phyloP scores from a whole-genome alignment of 2,329 filamentous ascomycete species.

The Microdochium bolleyi region DNA sequence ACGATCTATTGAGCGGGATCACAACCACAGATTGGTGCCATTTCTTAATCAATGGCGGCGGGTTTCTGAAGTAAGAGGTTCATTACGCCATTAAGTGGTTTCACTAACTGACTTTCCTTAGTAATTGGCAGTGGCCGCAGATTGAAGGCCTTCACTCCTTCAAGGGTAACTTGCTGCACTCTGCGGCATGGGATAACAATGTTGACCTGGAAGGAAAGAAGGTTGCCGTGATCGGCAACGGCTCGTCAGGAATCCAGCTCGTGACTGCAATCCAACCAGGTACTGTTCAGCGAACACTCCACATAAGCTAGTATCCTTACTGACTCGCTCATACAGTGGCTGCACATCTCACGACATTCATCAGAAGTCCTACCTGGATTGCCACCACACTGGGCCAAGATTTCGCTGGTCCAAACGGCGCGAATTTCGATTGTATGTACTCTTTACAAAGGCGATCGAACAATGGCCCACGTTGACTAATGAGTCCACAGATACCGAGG shows the following conservation, averaged over 20 bases:
- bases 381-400: neutral
- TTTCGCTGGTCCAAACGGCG: neutral
- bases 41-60: slow-evolving; percentile 4
- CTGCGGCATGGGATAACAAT: slow-evolving; percentile 12
- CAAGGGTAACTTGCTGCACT: slow-evolving; percentile 14
- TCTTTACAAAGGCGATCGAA: neutral
- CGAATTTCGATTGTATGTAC: neutral
- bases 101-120: neutral
- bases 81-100: neutral
- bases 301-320: neutral
- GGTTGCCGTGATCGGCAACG: slow-evolving; percentile 15
- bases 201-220: slow-evolving; percentile 11
- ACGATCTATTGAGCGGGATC: neutral
- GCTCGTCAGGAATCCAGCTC: slow-evolving; percentile 17
- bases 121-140: slow-evolving; percentile 10
- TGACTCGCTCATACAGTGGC: neutral
- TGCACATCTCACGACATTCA: neutral
- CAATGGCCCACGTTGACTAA: neutral
- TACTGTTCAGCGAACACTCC: neutral
- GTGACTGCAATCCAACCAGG: slow-evolving; percentile 1
- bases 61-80: slow-evolving; percentile 1
- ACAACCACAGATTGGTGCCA: slow-evolving; percentile 1
- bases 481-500: neutral
- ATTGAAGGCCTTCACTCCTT: slow-evolving; percentile 13
- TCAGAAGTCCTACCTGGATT: neutral